A percentile compares a stretch with the other conserved stretches of the same genome.
phyloP scores from a whole-genome alignment of 306 rosid species.

The Vigna reflexopilosa region DNA sequence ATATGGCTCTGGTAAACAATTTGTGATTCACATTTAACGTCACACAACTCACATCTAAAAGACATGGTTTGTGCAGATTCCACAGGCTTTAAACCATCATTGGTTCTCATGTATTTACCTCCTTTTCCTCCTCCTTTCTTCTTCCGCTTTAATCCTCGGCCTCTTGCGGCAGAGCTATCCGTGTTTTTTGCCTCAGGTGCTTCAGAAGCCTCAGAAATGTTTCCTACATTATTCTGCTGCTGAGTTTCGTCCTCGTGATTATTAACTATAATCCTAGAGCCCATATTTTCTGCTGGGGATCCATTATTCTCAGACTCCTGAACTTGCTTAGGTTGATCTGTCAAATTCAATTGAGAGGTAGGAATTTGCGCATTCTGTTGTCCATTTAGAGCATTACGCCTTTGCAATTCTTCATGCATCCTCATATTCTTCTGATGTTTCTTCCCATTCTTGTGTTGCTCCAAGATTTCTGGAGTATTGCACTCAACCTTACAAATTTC shows the following conservation, averaged over 20 bases:
- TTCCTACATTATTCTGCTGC: conserved; percentile 51
- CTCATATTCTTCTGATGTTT: conserved; percentile 74
- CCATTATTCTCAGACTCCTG: conserved; percentile 54
- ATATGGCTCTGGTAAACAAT: conserved; percentile 75
- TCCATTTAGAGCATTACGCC: conserved; percentile 57
- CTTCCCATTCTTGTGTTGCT: conserved; percentile 85
- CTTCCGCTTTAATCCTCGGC: conserved; percentile 75
- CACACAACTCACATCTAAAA: conserved; percentile 75
- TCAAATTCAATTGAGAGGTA: conserved; percentile 56
- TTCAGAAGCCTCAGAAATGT: conserved; percentile 53
- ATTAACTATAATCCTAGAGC: conserved; percentile 51
- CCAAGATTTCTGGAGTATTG: conserved; percentile 78
- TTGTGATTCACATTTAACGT: conserved; percentile 80
- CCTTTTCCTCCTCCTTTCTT: conserved; percentile 70
- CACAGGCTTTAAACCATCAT: conserved; percentile 60
- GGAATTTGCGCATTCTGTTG: conserved; percentile 56
- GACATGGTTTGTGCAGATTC: conserved; percentile 56
- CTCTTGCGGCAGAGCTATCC: conserved; percentile 54
- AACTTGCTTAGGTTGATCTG: conserved; percentile 55
- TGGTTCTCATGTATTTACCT: conserved; percentile 53
- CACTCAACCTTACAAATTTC: conserved; percentile 91
- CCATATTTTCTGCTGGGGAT: conserved; percentile 42
- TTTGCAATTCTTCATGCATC: conserved; percentile 72
- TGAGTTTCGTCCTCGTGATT: conserved; percentile 52
- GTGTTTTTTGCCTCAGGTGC: conserved; percentile 47